A percentile compares a stretch with the other conserved stretches of the same genome.
Conservation (phyloP, 2,329 filamentous ascomycete species). For the Exophiala sp. region DNA sequence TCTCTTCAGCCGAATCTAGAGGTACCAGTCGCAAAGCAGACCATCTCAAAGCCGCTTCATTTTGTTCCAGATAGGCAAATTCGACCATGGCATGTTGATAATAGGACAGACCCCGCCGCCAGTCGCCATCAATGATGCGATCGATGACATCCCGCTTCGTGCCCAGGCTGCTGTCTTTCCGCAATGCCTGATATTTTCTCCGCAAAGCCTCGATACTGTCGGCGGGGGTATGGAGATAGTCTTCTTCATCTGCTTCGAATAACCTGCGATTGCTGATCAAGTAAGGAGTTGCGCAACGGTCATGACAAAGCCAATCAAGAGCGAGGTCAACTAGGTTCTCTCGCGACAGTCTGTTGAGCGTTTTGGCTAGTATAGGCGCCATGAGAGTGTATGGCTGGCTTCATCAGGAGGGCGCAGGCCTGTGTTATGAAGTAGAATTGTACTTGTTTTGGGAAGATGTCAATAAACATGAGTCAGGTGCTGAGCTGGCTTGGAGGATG, state of each 20-base stretch:
- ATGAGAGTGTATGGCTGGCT: conserved; percentile 48
- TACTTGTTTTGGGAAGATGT: too few relatives aligned
- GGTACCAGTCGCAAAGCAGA: conserved; percentile 48
- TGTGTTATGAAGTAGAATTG: too few relatives aligned
- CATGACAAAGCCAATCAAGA: conserved; percentile 71
- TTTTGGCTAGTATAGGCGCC: conserved; percentile 62
- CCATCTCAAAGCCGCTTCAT: conserved; percentile 51
- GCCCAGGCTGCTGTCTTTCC: conserved; percentile 43
- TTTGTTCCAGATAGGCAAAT: conserved; percentile 52
- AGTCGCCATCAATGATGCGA: conserved; percentile 56
- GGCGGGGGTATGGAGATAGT: conserved; percentile 67
- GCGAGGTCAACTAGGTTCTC: conserved; percentile 68
- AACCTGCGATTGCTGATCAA: conserved; percentile 50
- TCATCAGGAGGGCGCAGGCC: conserved; percentile 2
- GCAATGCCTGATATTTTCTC: conserved; percentile 61
- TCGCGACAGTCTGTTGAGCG: conserved; percentile 67
- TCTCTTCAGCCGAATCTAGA: conserved; percentile 19
- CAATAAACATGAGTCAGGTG: background rate
- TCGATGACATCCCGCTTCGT: conserved; percentile 53
- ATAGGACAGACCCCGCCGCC: conserved; percentile 53
- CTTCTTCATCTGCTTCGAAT: conserved; percentile 55
- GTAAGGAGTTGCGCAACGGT: conserved; percentile 58
- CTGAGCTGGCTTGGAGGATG: too few relatives aligned
- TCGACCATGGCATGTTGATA: conserved; percentile 56
- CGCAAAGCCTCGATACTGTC: conserved; percentile 64